Evolutionary conservation across 352 stramenopile genomes (phyloP).

Genomic region (Globisporangium parvum): DNA sequence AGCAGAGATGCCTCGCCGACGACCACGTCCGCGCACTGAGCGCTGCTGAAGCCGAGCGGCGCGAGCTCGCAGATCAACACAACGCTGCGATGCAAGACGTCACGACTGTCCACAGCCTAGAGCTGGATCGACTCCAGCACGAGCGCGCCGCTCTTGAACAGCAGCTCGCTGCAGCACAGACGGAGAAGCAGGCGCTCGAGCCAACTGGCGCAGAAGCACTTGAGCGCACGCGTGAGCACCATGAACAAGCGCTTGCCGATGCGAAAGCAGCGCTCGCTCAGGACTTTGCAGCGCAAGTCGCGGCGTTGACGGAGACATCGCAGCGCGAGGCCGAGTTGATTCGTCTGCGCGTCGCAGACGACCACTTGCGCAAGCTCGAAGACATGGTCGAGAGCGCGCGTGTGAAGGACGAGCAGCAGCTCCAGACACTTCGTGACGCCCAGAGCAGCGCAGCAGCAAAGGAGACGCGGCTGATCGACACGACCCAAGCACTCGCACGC

Average conservation of each 20-base stretch:
- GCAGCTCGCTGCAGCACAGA: background rate
- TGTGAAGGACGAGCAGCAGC: slow-evolving; percentile 5
- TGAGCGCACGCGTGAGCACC: background rate
- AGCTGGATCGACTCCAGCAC: background rate
- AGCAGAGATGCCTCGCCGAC: background rate
- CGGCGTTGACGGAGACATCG: background rate
- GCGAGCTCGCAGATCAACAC: background rate
- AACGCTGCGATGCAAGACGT: background rate
- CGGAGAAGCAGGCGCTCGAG: background rate
- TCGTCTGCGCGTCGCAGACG: background rate
- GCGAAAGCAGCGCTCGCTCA: background rate
- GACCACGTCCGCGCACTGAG: slow-evolving; percentile 1
- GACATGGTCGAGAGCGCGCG: slow-evolving; percentile 6
- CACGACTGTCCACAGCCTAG: background rate
- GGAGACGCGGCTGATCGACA: background rate
- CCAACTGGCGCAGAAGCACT: background rate
- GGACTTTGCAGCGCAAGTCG: slow-evolving; percentile 1
- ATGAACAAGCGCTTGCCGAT: background rate
- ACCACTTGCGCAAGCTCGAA: slow-evolving; percentile 11
- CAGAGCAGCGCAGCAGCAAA: background rate
- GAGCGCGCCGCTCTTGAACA: background rate
- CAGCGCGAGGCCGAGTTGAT: slow-evolving; percentile 5
- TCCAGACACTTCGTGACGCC: background rate
- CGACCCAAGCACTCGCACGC: background rate
- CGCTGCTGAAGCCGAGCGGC: background rate